Evolutionary conservation across 306 rosid genomes (phyloP).

Genomic region (Inga leiocalycina): DNA sequence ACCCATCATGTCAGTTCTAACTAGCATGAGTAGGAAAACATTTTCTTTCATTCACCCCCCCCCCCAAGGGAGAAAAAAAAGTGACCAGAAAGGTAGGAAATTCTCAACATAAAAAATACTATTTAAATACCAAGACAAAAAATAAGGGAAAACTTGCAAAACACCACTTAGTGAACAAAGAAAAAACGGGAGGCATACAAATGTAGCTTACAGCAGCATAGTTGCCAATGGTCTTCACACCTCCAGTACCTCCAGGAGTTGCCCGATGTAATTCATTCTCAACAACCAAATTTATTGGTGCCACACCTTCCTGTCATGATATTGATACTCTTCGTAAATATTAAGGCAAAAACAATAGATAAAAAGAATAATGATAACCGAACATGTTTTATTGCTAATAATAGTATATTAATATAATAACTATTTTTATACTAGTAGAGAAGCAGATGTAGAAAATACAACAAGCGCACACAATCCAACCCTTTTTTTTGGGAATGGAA

Average conservation of each 20-base stretch:
- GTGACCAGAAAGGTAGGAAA: background rate
- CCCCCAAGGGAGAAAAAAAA: background rate
- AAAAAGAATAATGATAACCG: background rate
- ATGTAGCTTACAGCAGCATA: slow-evolving; percentile 87
- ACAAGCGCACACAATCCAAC: background rate
- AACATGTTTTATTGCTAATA: slow-evolving; percentile 6
- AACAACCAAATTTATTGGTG: slow-evolving; percentile 85
- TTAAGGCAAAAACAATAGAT: slow-evolving; percentile 15
- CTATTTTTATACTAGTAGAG: background rate
- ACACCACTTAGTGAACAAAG: slow-evolving; percentile 16
- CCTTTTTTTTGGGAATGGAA: background rate
- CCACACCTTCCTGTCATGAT: slow-evolving; percentile 83
- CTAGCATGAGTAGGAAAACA: slow-evolving; percentile 4
- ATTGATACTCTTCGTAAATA: slow-evolving; percentile 10
- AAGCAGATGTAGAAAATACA: slow-evolving; percentile 21
- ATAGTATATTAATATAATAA: background rate
- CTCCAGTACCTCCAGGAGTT: slow-evolving; percentile 98
- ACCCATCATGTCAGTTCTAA: background rate
- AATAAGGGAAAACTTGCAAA: slow-evolving; percentile 25
- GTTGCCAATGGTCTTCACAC: slow-evolving; percentile 97
- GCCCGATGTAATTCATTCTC: slow-evolving; percentile 96
- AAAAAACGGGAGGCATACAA: slow-evolving; percentile 9
- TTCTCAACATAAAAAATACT: background rate
- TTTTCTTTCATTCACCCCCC: background rate
- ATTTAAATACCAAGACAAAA: slow-evolving; percentile 21